Conservation (phyloP, 2,329 filamentous ascomycete species). For the Exophiala viscosa region DNA sequence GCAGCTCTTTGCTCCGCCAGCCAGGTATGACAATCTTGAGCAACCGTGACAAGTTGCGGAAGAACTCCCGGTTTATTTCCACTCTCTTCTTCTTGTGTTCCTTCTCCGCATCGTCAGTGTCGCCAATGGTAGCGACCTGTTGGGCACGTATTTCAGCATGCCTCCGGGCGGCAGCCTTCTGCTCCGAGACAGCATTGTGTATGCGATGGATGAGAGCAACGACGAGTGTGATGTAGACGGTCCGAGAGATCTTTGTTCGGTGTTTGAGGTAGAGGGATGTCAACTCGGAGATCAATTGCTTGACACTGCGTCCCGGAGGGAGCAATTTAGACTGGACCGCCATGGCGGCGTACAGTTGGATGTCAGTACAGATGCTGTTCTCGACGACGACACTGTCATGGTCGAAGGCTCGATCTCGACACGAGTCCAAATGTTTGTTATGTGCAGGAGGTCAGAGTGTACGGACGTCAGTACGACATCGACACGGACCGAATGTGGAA, state of each 20-base stretch:
- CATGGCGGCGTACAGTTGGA: conserved; percentile 47
- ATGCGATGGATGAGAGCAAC: conserved; percentile 80
- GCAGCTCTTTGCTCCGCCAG: conserved; percentile 81
- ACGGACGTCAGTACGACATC: no score
- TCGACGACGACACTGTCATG: no score
- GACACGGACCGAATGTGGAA: no score
- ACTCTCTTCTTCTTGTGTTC: conserved; percentile 66
- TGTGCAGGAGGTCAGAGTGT: no score
- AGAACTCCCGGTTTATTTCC: conserved; percentile 85
- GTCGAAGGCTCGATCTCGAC: no score
- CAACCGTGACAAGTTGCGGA: conserved; percentile 71
- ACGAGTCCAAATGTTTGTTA: no score
- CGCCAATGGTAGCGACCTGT: conserved; percentile 41
- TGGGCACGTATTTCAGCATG: conserved; percentile 60
- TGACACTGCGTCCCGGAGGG: conserved; percentile 59
- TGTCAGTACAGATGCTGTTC: no score
- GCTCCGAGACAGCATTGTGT: conserved; percentile 85
- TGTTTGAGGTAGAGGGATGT: conserved; percentile 72
- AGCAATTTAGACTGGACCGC: conserved; percentile 71
- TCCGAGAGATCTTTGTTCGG: conserved; percentile 76
- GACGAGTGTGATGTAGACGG: conserved; percentile 77
- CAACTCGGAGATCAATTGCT: conserved; percentile 62
- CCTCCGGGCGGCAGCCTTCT: conserved; percentile 75
- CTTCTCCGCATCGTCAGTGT: conserved; percentile 31
- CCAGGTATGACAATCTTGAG: conserved; percentile 85